Evolutionary conservation across 148 eudicot genomes (phyloP).

Genomic region (Arbutus unedo): DNA sequence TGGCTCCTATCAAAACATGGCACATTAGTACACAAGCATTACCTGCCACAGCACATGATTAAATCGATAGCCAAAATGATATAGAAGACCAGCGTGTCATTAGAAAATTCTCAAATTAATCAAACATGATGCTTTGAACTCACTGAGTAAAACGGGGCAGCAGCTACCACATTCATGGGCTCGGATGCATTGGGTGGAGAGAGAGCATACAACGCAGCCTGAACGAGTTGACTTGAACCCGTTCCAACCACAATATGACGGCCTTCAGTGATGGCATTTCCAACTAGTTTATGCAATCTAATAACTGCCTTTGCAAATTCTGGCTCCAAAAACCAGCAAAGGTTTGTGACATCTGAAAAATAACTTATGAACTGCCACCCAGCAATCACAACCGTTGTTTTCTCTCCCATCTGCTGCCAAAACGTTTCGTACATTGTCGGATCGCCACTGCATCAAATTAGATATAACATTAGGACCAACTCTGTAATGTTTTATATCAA

Average conservation of each 20-base stretch:
- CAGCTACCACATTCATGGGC: conserved; percentile 81
- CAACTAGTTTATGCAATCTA: conserved; percentile 67
- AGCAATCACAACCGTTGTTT: conserved; percentile 53
- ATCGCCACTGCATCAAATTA: conserved; percentile 65
- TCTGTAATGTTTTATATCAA: neutral
- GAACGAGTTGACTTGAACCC: conserved; percentile 85
- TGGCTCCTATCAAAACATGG: neutral
- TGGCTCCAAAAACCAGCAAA: conserved; percentile 92
- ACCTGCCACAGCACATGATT: neutral
- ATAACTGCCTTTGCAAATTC: conserved; percentile 54
- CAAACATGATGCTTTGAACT: conserved; percentile 25
- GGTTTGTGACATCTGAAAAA: conserved; percentile 64
- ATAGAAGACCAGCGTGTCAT: neutral
- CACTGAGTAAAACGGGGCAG: conserved; percentile 91
- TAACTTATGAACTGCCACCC: conserved; percentile 90
- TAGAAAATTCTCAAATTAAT: neutral
- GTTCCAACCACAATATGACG: conserved; percentile 87
- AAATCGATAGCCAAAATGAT: neutral
- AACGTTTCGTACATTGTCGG: conserved; percentile 91
- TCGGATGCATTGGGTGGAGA: conserved; percentile 32
- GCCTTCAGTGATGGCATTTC: conserved; percentile 72
- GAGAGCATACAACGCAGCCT: conserved; percentile 87
- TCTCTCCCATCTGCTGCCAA: conserved; percentile 71
- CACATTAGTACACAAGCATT: neutral
- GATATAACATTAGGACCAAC: neutral